Percentiles rank a stretch among this genome's conserved stretches.
These are phyloP conservation scores for Boletus speciosus DNA, from an alignment of 768 basidiomycete genomes.

Conservation along the genomic window DNA sequence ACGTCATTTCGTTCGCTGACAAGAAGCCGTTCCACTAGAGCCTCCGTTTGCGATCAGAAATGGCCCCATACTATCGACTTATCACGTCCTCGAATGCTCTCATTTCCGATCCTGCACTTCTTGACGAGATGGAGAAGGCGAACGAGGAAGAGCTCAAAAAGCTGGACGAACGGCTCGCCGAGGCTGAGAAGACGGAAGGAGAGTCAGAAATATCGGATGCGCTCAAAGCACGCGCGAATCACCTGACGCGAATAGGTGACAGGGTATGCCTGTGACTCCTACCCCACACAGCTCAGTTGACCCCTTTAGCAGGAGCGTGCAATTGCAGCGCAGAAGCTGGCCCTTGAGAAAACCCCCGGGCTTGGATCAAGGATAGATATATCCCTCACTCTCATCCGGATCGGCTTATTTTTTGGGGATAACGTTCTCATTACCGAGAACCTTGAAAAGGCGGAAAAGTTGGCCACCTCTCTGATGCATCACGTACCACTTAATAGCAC, in stretches of 20 bases:
- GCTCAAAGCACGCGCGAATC: constrained; percentile 78
- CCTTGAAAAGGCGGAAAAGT: constrained; percentile 81
- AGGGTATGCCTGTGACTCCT: constrained; percentile 38
- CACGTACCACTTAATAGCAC: neutral
- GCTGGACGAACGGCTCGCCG: constrained; percentile 74
- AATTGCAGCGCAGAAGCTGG: constrained; percentile 74
- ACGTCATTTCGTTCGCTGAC: constrained; percentile 29
- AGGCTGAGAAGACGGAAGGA: constrained; percentile 88
- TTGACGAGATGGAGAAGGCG: constrained; percentile 37
- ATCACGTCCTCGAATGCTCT: constrained; percentile 50
- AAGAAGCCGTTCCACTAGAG: constrained; percentile 1
- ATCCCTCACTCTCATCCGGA: constrained; percentile 79
- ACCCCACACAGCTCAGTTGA: neutral
- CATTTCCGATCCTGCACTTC: constrained; percentile 36
- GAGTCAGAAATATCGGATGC: constrained; percentile 92
- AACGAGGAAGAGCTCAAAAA: constrained; percentile 71
- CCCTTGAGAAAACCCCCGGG: constrained; percentile 89
- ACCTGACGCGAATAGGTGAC: constrained; percentile 86
- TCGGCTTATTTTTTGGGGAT: constrained; percentile 89
- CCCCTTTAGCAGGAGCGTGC: constrained; percentile 62
- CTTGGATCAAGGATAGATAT: constrained; percentile 93
- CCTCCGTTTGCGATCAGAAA: constrained; percentile 48
- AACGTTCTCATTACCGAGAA: constrained; percentile 65
- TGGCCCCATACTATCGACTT: constrained; percentile 78
- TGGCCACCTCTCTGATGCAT: constrained; percentile 26